Percentiles rank a stretch among this genome's conserved stretches.
Conservation (phyloP, 805 yeast species). For the Nakazawaea wickerhamii region DNA sequence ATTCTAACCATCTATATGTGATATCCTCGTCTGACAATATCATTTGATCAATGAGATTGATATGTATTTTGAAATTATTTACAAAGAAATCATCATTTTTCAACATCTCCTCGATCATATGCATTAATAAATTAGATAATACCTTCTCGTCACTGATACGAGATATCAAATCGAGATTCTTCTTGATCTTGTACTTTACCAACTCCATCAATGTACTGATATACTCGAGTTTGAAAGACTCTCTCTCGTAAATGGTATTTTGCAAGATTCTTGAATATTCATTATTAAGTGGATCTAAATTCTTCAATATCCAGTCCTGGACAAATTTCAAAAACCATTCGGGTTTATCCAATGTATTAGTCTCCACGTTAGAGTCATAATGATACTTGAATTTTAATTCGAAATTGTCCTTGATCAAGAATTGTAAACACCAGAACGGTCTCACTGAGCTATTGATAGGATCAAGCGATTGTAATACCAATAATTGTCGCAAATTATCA, state of each 20-base stretch:
- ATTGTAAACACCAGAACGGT: constrained; percentile 46
- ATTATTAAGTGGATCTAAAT: constrained; percentile 24
- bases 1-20: constrained; percentile 45
- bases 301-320: constrained; percentile 32
- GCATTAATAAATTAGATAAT: constrained; percentile 33
- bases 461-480: constrained; percentile 28
- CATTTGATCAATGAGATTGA: constrained; percentile 24
- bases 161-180: constrained; percentile 21
- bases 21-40: constrained; percentile 22
- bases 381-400: constrained; percentile 52
- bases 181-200: constrained; percentile 36
- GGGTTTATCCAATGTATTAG: constrained; percentile 62
- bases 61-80: constrained; percentile 32
- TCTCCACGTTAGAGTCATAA: constrained; percentile 50
- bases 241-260: constrained; percentile 15
- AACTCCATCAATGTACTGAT: constrained; percentile 44
- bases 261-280: constrained; percentile 25
- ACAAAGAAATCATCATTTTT: constrained; percentile 50
- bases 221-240: constrained; percentile 28
- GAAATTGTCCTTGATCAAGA: constrained; percentile 37
- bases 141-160: constrained; percentile 33
- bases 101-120: constrained; percentile 51
- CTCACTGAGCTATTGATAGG: constrained; percentile 27
- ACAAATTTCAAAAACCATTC: constrained; percentile 62
- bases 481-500: constrained; percentile 16